phyloP scores from a whole-genome alignment of 2,329 filamentous ascomycete genomes.

The Epichloe festucae region DNA sequence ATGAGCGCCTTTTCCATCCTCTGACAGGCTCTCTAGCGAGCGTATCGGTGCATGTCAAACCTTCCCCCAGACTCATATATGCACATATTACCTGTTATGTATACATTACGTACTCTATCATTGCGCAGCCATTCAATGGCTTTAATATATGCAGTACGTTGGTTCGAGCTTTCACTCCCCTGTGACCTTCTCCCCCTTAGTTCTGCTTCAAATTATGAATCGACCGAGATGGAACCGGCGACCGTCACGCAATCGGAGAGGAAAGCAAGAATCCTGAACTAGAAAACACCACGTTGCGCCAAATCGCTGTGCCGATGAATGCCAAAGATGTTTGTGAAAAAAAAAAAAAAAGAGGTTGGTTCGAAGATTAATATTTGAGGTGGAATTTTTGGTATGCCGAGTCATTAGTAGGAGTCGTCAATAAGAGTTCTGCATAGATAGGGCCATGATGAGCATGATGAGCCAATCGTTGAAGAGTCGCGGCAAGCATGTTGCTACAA shows the following conservation, averaged over 20 bases:
- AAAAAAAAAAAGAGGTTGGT: conserved; percentile 12
- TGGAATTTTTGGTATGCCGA: conserved; percentile 8
- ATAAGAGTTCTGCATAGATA: background rate
- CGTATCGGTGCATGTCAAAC: conserved; percentile 18
- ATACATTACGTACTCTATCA: conserved; percentile 29
- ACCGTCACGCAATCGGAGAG: background rate
- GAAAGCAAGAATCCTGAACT: background rate
- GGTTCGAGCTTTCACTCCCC: conserved; percentile 2
- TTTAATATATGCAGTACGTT: conserved; percentile 19
- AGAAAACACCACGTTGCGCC: conserved; percentile 23
- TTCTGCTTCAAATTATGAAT: conserved; percentile 9
- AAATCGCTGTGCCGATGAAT: conserved; percentile 28
- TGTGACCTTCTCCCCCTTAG: conserved; percentile 10
- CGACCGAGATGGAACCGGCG: background rate
- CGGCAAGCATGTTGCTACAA: background rate
- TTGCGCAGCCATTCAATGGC: conserved; percentile 13
- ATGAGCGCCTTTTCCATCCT: conserved; percentile 10
- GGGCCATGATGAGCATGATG: conserved; percentile 5
- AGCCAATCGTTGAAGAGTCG: background rate
- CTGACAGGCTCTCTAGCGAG: conserved; percentile 19
- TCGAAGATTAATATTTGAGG: conserved; percentile 18
- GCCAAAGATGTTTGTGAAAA: conserved; percentile 21
- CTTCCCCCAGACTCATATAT: conserved; percentile 13
- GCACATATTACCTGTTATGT: conserved; percentile 25
- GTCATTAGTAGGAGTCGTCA: conserved; percentile 14